phyloP scores from a whole-genome alignment of 2,329 filamentous ascomycete genomes.

The Trichoderma sp. region DNA sequence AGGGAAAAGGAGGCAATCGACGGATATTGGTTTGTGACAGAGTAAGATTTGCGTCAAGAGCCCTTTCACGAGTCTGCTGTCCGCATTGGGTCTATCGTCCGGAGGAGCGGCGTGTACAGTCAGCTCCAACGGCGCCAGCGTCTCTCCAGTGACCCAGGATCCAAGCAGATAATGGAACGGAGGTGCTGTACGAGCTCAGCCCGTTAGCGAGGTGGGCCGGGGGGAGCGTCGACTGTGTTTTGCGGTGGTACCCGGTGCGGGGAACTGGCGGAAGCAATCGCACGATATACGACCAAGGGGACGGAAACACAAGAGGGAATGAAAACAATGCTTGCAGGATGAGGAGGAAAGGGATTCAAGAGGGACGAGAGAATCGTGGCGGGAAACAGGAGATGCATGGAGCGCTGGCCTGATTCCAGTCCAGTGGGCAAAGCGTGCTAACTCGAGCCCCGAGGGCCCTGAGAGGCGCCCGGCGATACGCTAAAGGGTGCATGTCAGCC shows the following conservation, averaged over 20 bases:
- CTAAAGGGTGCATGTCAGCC: conserved; percentile 12
- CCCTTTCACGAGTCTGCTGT: conserved; percentile 6
- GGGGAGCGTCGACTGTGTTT: not conserved
- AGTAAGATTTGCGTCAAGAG: conserved; percentile 4
- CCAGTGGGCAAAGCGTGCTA: conserved; percentile 4
- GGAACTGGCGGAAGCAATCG: not conserved
- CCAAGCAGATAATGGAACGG: conserved; percentile 12
- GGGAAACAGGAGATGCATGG: not conserved
- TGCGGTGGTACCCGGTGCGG: conserved; percentile 1
- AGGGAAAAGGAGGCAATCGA: not conserved
- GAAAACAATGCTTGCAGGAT: not conserved
- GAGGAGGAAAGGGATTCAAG: not conserved
- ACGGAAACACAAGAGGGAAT: not conserved
- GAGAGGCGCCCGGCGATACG: conserved; percentile 11
- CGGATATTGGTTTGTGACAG: not conserved
- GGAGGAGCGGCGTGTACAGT: conserved; percentile 5
- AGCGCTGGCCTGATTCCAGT: conserved; percentile 1
- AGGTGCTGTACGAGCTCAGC: conserved; percentile 1
- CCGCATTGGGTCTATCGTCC: conserved; percentile 12
- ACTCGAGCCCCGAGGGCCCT: not conserved
- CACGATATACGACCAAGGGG: not conserved
- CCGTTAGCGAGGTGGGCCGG: conserved; percentile 17
- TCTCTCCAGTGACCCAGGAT: conserved; percentile 18
- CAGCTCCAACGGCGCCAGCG: not conserved
- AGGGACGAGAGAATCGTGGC: not conserved